phyloP scores from a whole-genome alignment of 495 filamentous ascomycete genomes.

The Lasiosphaeria hispida region DNA sequence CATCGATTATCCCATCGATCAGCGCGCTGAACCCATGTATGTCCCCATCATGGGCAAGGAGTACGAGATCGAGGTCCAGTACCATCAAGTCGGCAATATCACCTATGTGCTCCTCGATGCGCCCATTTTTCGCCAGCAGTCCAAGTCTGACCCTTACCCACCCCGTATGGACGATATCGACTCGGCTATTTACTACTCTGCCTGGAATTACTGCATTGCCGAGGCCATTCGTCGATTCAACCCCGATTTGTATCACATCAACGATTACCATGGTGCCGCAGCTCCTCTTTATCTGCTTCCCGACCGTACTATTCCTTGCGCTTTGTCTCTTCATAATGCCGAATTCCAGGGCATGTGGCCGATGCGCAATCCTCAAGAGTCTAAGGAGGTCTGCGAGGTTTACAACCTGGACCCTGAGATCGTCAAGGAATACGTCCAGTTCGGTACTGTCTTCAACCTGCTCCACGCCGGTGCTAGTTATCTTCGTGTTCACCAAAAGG shows the following conservation, averaged over 20 bases:
- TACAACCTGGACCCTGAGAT: slow-evolving; percentile 59
- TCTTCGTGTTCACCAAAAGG: slow-evolving; percentile 70
- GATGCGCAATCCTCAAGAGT: slow-evolving; percentile 66
- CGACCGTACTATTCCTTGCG: slow-evolving; percentile 53
- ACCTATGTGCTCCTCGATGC: slow-evolving; percentile 71
- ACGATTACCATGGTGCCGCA: slow-evolving; percentile 75
- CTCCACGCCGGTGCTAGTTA: slow-evolving; percentile 72
- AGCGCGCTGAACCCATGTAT: slow-evolving; percentile 59
- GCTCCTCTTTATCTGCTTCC: slow-evolving; percentile 71
- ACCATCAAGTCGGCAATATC: slow-evolving; percentile 64
- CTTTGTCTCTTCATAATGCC: slow-evolving; percentile 54
- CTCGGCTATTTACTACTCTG: slow-evolving; percentile 69
- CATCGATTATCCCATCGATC: slow-evolving; percentile 61
- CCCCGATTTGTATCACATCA: slow-evolving; percentile 75
- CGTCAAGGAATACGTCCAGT: slow-evolving; percentile 61
- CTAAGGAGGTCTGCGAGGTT: slow-evolving; percentile 66
- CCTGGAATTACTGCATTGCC: slow-evolving; percentile 72
- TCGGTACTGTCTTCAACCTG: slow-evolving; percentile 69
- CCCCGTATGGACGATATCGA: slow-evolving; percentile 74
- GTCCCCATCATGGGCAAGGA: slow-evolving; percentile 63
- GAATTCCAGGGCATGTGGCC: slow-evolving; percentile 76
- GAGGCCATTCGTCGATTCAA: slow-evolving; percentile 58
- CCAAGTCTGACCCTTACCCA: slow-evolving; percentile 65
- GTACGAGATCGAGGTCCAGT: slow-evolving; percentile 65
- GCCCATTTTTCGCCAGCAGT: slow-evolving; percentile 68